phyloP scores from a whole-genome alignment of 1,284 basidiomycete species.

The Marasmius fiardii region DNA sequence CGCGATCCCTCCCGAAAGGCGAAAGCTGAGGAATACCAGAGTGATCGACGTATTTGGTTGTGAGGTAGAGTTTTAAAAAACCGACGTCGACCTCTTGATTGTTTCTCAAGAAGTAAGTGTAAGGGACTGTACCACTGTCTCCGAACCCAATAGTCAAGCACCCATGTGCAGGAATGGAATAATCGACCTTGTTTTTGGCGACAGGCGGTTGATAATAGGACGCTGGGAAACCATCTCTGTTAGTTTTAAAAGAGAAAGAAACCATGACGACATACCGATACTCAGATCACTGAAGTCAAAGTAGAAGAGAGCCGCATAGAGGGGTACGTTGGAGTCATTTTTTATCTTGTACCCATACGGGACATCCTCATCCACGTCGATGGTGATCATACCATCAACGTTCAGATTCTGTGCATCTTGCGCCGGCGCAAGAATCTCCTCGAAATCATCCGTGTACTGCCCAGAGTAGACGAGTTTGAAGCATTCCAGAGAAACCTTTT shows the following conservation, averaged over 20 bases:
- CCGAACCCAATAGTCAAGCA: not conserved
- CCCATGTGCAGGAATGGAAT: not conserved
- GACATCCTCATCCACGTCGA: conserved; percentile 14
- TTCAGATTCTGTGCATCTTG: not conserved
- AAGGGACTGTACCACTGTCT: not conserved
- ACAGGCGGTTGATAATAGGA: not conserved
- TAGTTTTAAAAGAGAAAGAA: not conserved
- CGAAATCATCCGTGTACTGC: not conserved
- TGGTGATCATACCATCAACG: not conserved
- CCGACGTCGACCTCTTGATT: conserved; percentile 1
- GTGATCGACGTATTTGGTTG: conserved; percentile 5
- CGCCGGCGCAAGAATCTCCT: not conserved
- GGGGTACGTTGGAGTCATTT: conserved; percentile 9
- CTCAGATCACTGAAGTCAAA: conserved; percentile 15
- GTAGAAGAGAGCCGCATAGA: conserved; percentile 17
- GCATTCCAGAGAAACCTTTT: not conserved
- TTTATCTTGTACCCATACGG: conserved; percentile 13
- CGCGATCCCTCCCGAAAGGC: not conserved
- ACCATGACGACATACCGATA: conserved; percentile 8
- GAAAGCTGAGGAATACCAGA: not conserved
- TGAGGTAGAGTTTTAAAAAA: conserved; percentile 5
- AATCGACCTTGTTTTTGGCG: not conserved
- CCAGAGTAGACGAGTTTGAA: not conserved
- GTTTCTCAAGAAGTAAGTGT: not conserved
- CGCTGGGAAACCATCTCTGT: not conserved